These are phyloP conservation scores for Cicer bijugum DNA, from an alignment of 306 rosid species.

Conservation along the genomic window DNA sequence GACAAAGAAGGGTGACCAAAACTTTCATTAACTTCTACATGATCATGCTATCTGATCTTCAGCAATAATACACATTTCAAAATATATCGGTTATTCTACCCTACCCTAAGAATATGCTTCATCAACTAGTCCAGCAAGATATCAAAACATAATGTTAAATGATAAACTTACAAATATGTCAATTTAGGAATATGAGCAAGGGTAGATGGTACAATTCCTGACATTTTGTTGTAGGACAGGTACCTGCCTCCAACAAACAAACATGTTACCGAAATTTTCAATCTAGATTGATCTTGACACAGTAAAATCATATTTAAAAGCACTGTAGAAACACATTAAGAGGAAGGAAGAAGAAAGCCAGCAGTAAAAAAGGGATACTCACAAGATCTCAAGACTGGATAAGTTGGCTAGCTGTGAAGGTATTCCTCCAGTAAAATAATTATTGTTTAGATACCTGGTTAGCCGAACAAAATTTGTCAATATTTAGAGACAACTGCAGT, in stretches of 20 bases:
- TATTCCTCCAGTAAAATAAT: slow-evolving; percentile 93
- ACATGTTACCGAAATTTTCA: slow-evolving; percentile 14
- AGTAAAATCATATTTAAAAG: slow-evolving; percentile 7
- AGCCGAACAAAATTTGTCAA: slow-evolving; percentile 36
- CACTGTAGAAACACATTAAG: neutral
- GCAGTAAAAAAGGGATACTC: slow-evolving; percentile 44
- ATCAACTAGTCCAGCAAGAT: slow-evolving; percentile 39
- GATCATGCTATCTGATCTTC: slow-evolving; percentile 2
- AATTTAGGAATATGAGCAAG: slow-evolving; percentile 82
- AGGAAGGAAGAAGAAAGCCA: neutral
- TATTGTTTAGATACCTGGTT: slow-evolving; percentile 82
- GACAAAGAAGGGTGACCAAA: neutral
- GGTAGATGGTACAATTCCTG: slow-evolving; percentile 86
- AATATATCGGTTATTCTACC: slow-evolving; percentile 2
- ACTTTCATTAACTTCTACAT: slow-evolving; percentile 24
- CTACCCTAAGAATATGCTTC: neutral
- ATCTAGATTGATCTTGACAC: slow-evolving; percentile 18
- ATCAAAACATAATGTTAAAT: slow-evolving; percentile 17
- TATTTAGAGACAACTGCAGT: slow-evolving; percentile 17
- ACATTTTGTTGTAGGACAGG: slow-evolving; percentile 90
- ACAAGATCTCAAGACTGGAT: slow-evolving; percentile 93
- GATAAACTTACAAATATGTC: slow-evolving; percentile 84
- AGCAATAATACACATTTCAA: neutral
- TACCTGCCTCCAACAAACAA: slow-evolving; percentile 66
- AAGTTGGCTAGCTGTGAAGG: slow-evolving; percentile 95